Conservation (phyloP, 257 asterid species). For the Solanum chilense region DNA sequence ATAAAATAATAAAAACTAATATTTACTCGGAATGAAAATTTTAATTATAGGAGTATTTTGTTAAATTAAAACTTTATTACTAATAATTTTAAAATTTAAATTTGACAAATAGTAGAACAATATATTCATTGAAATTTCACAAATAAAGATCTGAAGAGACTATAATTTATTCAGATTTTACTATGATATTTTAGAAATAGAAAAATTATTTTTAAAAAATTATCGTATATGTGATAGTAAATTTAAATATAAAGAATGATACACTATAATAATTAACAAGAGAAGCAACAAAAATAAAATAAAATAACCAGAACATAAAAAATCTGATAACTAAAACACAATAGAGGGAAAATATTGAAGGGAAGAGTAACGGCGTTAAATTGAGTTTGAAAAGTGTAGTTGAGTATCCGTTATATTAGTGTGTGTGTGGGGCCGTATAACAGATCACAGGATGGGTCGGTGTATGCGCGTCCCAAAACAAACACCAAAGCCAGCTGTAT, state of each 20-base stretch:
- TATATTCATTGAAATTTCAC: no score
- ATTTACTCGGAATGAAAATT: background rate
- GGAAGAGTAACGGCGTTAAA: background rate
- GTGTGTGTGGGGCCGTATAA: conserved; percentile 5
- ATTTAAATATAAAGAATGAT: no score
- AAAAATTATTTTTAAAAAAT: background rate
- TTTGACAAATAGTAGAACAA: no score
- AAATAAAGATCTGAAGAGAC: rapidly evolving
- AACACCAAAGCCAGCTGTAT: conserved; percentile 7
- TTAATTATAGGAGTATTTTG: background rate
- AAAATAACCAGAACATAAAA: no score
- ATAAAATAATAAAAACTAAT: background rate
- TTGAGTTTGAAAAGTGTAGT: background rate
- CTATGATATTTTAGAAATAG: background rate
- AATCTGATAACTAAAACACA: background rate
- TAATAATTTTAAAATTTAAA: no score
- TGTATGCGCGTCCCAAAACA: conserved; percentile 10
- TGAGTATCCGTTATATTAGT: background rate
- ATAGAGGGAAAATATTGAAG: no score
- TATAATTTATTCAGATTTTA: background rate
- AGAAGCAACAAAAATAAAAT: no score
- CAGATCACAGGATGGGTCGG: conserved; percentile 11
- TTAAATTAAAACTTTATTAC: no score
- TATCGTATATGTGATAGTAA: no score
- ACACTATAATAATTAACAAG: no score